Evolutionary conservation across 1,139 yeast species (phyloP).

Genomic region (Tardiomyces blankii): DNA sequence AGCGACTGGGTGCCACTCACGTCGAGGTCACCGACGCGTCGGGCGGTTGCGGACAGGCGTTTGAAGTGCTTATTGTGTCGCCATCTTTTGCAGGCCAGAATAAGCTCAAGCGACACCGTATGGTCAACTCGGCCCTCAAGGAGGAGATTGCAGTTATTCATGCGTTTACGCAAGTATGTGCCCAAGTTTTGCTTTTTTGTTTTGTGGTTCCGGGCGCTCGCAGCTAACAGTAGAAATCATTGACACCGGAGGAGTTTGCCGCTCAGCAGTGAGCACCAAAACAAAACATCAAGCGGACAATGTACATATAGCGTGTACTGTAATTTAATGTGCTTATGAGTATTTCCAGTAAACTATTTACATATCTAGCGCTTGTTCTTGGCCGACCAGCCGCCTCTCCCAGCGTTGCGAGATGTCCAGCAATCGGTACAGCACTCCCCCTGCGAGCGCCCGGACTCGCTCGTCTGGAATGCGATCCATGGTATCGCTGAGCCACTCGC

Average conservation of each 20-base stretch:
- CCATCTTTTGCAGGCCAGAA: constrained; percentile 66
- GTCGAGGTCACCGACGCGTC: constrained; percentile 29
- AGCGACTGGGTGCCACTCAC: constrained; percentile 25
- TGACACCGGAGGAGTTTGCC: background rate
- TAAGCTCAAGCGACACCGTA: constrained; percentile 72
- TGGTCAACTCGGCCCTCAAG: constrained; percentile 69
- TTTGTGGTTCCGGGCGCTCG: background rate
- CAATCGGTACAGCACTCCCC: constrained; percentile 37
- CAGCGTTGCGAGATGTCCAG: constrained; percentile 23
- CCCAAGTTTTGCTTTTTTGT: background rate
- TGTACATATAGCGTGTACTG: background rate
- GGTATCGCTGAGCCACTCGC: constrained; percentile 31
- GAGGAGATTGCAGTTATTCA: constrained; percentile 80
- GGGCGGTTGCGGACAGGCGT: constrained; percentile 85
- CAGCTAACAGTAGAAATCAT: background rate
- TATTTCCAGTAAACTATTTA: background rate
- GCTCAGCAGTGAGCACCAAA: background rate
- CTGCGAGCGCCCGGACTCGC: constrained; percentile 36
- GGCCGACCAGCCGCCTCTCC: constrained; percentile 18
- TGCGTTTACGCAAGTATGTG: constrained; percentile 67
- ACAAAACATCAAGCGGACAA: no score
- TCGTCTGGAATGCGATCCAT: constrained; percentile 42
- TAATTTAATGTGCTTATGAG: background rate
- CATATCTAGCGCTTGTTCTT: constrained; percentile 6
- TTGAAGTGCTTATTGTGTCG: constrained; percentile 74